phyloP scores from a whole-genome alignment of 768 basidiomycete species.

The Tricholoma matsutake region DNA sequence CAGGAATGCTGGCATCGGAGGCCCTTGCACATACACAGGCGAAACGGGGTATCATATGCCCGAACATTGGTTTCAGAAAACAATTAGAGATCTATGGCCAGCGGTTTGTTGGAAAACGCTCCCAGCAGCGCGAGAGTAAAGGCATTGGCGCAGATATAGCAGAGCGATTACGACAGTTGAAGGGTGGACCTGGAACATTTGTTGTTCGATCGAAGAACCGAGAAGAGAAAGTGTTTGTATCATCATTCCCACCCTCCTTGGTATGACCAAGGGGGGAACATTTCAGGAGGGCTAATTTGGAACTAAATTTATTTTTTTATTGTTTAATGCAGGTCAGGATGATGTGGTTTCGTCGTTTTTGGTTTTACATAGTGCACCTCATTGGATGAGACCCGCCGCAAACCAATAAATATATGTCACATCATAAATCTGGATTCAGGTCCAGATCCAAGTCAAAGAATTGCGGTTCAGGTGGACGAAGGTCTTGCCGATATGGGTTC shows the following conservation, averaged over 20 bases:
- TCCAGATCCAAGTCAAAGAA: slow-evolving; percentile 82
- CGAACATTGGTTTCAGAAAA: slow-evolving; percentile 63
- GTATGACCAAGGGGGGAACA: not conserved
- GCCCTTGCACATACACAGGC: slow-evolving; percentile 54
- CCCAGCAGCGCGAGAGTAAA: slow-evolving; percentile 6
- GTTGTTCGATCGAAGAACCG: not conserved
- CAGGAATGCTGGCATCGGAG: slow-evolving; percentile 48
- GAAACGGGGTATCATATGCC: slow-evolving; percentile 57
- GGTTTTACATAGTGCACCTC: too few species aligned
- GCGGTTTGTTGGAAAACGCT: slow-evolving; percentile 19
- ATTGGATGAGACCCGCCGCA: not conserved
- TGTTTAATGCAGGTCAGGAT: not conserved
- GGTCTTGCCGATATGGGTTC: slow-evolving; percentile 72
- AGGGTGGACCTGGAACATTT: slow-evolving; percentile 4
- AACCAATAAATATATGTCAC: not conserved
- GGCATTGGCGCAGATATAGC: slow-evolving; percentile 22
- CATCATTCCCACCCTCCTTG: not conserved
- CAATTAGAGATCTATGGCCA: slow-evolving; percentile 48
- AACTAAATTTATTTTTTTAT: not conserved
- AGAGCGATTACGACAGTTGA: slow-evolving; percentile 30
- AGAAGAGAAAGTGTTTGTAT: not conserved
- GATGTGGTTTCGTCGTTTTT: not conserved
- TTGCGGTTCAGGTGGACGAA: slow-evolving; percentile 55
- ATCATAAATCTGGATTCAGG: slow-evolving; percentile 74
- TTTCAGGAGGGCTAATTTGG: not conserved